These are phyloP conservation scores for Bipolaris sorokiniana DNA, from an alignment of 2,329 filamentous ascomycete genomes.

Conservation along the genomic window DNA sequence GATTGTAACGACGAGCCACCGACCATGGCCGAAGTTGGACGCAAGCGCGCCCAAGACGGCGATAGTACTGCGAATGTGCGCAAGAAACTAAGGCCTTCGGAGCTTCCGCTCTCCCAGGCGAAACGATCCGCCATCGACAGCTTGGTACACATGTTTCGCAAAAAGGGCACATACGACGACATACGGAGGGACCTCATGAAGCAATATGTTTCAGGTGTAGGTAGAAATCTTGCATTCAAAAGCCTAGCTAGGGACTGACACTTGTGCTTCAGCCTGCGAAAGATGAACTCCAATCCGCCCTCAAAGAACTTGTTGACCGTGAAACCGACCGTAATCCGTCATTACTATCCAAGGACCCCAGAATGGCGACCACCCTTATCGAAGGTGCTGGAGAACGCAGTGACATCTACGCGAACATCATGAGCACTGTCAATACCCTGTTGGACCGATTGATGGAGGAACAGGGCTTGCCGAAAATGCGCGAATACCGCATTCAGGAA, in stretches of 20 bases:
- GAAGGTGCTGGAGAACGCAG: constrained; percentile 79
- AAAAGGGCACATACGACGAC: constrained; percentile 81
- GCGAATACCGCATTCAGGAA: constrained; percentile 69
- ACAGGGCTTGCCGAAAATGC: constrained; percentile 71
- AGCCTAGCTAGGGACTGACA: neutral
- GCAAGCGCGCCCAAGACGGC: constrained; percentile 41
- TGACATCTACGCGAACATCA: constrained; percentile 75
- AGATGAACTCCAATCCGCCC: constrained; percentile 67
- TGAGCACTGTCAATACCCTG: constrained; percentile 69
- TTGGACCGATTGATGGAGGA: constrained; percentile 67
- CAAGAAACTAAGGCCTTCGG: constrained; percentile 73
- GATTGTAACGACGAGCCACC: constrained; percentile 6
- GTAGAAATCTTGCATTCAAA: constrained; percentile 43
- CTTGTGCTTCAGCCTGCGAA: constrained; percentile 66
- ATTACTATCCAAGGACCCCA: constrained; percentile 74
- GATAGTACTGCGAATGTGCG: constrained; percentile 44
- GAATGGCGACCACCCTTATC: constrained; percentile 75
- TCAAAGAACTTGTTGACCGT: constrained; percentile 72
- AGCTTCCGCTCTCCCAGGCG: constrained; percentile 75
- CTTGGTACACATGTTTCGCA: constrained; percentile 81
- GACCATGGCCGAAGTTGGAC: constrained; percentile 43
- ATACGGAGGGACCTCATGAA: constrained; percentile 79
- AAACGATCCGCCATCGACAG: constrained; percentile 76
- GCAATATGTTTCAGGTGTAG: constrained; percentile 73
- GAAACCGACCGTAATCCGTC: constrained; percentile 78